Conservation (phyloP, 179 eudicot genomes). For the Drosera spatulata region DNA sequence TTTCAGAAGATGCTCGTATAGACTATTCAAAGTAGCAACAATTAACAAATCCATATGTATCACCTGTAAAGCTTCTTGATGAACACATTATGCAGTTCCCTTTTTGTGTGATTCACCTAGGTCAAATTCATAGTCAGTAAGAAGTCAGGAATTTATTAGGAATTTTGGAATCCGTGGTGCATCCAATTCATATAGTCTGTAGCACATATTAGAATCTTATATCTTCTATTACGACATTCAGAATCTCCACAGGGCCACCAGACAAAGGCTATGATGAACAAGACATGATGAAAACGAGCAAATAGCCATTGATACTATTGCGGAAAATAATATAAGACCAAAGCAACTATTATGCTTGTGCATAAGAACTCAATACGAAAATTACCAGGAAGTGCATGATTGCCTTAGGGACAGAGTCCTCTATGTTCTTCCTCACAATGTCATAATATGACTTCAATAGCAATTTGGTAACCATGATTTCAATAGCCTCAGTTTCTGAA, state of each 20-base stretch:
- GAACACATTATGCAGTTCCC: constrained; percentile 88
- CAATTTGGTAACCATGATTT: constrained; percentile 66
- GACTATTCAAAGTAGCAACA: too few species aligned
- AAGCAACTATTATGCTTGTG: neutral
- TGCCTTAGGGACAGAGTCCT: constrained; percentile 89
- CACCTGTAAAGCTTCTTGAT: constrained; percentile 87
- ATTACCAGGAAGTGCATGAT: constrained; percentile 94
- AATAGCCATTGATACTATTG: too few species aligned
- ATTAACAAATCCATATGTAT: neutral
- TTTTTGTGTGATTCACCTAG: constrained; percentile 85
- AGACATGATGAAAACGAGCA: too few species aligned
- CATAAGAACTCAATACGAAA: neutral
- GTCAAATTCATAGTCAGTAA: constrained; percentile 2
- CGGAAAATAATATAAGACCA: neutral
- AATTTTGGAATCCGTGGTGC: too few species aligned
- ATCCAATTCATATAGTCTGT: neutral
- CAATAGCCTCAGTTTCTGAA: constrained; percentile 65
- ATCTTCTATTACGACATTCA: too few species aligned
- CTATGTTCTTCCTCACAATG: constrained; percentile 76
- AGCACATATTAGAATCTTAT: too few species aligned
- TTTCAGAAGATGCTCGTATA: neutral
- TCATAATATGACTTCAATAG: constrained; percentile 82
- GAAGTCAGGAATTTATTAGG: neutral
- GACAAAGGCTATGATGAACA: too few species aligned
- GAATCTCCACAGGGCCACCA: too few species aligned